Evolutionary conservation across 2,329 filamentous ascomycete species (phyloP).

Genomic region (Myriosclerotinia curreyana): DNA sequence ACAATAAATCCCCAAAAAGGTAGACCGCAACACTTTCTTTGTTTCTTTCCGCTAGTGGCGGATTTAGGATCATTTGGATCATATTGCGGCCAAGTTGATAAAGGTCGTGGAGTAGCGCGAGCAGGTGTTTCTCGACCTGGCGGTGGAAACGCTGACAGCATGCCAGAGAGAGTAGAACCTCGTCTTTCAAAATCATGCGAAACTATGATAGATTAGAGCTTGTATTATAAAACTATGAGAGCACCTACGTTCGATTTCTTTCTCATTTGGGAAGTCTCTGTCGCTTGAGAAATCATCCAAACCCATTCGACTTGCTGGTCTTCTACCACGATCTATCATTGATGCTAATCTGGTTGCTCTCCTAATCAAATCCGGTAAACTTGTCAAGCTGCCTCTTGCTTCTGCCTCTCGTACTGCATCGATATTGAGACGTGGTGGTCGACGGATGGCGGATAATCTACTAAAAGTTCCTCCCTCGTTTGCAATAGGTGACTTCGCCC

Average conservation of each 20-base stretch:
- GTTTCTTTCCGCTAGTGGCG: conserved; percentile 36
- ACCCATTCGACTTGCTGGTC: conserved; percentile 58
- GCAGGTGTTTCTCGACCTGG: conserved; percentile 50
- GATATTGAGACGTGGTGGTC: conserved; percentile 75
- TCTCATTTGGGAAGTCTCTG: conserved; percentile 35
- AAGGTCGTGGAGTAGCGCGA: conserved; percentile 41
- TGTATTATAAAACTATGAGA: background rate
- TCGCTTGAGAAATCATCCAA: conserved; percentile 49
- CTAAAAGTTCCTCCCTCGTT: conserved; percentile 36
- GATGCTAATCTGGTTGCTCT: conserved; percentile 82
- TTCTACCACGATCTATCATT: conserved; percentile 78
- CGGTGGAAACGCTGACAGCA: conserved; percentile 63
- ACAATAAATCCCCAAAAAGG: conserved; percentile 75
- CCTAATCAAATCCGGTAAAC: conserved; percentile 84
- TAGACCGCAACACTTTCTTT: conserved; percentile 74
- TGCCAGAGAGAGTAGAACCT: conserved; percentile 50
- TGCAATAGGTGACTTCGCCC: conserved; percentile 5
- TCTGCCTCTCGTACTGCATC: conserved; percentile 79
- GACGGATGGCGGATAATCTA: conserved; percentile 53
- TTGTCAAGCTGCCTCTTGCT: conserved; percentile 83
- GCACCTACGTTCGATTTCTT: conserved; percentile 33
- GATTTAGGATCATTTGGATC: conserved; percentile 27
- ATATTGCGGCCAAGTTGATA: conserved; percentile 40
- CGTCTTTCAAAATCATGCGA: conserved; percentile 26
- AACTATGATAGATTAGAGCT: conserved; percentile 7